Evolutionary conservation across 2,329 filamentous ascomycete species (phyloP).

Genomic region (Fusarium irregulare): DNA sequence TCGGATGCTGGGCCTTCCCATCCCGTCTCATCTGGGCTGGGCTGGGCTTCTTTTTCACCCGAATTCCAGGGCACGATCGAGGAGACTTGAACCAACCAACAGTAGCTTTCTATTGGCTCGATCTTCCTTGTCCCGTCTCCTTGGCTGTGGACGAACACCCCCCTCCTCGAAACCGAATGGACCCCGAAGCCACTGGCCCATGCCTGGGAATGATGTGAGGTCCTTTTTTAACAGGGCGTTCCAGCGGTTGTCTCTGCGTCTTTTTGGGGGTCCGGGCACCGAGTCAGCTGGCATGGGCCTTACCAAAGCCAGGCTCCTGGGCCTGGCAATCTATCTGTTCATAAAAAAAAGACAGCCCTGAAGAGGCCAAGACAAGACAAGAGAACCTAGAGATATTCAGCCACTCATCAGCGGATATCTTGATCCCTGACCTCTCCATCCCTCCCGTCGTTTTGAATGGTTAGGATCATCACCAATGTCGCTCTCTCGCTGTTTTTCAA

Average conservation of each 20-base stretch:
- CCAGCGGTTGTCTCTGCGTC: slow-evolving; percentile 25
- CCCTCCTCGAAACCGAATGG: slow-evolving; percentile 15
- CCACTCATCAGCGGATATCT: slow-evolving; percentile 13
- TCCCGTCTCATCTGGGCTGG: slow-evolving; percentile 4
- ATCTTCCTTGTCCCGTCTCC: slow-evolving; percentile 39
- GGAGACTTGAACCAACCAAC: slow-evolving; percentile 13
- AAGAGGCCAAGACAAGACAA: background rate
- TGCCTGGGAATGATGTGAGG: background rate
- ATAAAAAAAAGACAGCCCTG: background rate
- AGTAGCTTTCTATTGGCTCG: slow-evolving; percentile 14
- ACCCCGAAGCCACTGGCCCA: slow-evolving; percentile 18
- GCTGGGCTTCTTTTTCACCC: background rate
- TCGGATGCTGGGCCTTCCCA: slow-evolving; percentile 30
- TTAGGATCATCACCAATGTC: slow-evolving; percentile 18
- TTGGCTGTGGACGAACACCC: slow-evolving; percentile 40
- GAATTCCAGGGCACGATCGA: slow-evolving; percentile 4
- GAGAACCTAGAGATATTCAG: slow-evolving; percentile 4
- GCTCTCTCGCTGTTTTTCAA: slow-evolving; percentile 16
- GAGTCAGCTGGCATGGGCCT: slow-evolving; percentile 39
- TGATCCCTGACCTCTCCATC: slow-evolving; percentile 12
- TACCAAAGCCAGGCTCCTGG: slow-evolving; percentile 47
- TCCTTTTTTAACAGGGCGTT: slow-evolving; percentile 10
- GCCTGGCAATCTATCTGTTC: slow-evolving; percentile 16
- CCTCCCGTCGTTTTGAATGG: slow-evolving; percentile 1
- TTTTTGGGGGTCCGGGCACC: slow-evolving; percentile 13